phyloP scores from a whole-genome alignment of 2,329 filamentous ascomycete genomes.

The Fusarium sp. region DNA sequence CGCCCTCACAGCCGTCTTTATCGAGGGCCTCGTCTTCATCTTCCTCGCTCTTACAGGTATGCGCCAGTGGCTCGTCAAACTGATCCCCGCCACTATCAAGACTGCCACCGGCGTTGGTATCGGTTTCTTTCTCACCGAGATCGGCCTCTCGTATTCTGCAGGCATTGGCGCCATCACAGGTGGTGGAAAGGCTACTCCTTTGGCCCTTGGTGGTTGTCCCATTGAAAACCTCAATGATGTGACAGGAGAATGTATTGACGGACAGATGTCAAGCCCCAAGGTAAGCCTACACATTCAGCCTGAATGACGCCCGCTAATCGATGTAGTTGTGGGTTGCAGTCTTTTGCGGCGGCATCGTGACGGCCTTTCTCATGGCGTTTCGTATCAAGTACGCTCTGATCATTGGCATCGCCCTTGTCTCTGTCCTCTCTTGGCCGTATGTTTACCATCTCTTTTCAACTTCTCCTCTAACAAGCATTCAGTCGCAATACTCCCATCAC shows the following conservation, averaged over 20 bases:
- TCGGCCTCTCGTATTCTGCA: slow-evolving; percentile 78
- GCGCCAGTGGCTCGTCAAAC: slow-evolving; percentile 76
- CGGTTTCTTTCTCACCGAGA: slow-evolving; percentile 71
- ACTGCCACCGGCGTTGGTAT: slow-evolving; percentile 74
- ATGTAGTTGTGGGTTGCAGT: slow-evolving; percentile 84
- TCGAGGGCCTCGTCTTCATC: slow-evolving; percentile 73
- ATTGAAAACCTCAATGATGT: slow-evolving; percentile 60
- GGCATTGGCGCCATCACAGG: slow-evolving; percentile 87
- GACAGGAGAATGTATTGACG: slow-evolving; percentile 63
- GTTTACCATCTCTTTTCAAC: background rate
- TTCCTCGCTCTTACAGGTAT: slow-evolving; percentile 73
- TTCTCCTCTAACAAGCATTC: background rate
- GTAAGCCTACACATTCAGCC: slow-evolving; percentile 51
- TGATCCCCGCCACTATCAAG: slow-evolving; percentile 73
- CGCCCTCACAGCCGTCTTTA: slow-evolving; percentile 71
- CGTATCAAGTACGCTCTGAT: slow-evolving; percentile 80
- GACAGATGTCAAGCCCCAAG: slow-evolving; percentile 81
- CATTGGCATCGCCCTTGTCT: slow-evolving; percentile 76
- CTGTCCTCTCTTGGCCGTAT: slow-evolving; percentile 78
- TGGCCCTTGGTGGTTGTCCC: slow-evolving; percentile 81
- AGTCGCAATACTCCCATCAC: slow-evolving; percentile 75
- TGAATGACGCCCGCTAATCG: slow-evolving; percentile 6
- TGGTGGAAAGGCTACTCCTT: slow-evolving; percentile 70
- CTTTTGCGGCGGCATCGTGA: slow-evolving; percentile 81
- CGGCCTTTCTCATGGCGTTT: slow-evolving; percentile 83